Evolutionary conservation across 2,329 filamentous ascomycete species (phyloP).

Genomic region (Ophiosphaerella narmari): DNA sequence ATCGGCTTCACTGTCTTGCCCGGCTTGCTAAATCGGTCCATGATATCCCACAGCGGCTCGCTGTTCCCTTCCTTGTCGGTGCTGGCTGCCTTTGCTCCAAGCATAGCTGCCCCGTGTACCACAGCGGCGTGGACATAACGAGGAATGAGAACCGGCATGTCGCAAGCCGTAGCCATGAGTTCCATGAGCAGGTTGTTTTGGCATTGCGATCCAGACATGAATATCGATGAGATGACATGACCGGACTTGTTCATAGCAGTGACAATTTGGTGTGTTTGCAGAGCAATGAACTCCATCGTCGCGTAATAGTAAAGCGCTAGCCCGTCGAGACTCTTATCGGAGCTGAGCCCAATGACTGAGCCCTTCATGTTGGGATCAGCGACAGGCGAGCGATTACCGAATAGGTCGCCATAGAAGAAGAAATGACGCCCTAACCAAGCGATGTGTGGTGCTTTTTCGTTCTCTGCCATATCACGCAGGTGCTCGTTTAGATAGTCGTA

Average conservation of each 20-base stretch:
- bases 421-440: constrained; percentile 89
- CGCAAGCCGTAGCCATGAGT: constrained; percentile 86
- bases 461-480: constrained; percentile 74
- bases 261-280: constrained; percentile 95
- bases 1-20: constrained; percentile 81
- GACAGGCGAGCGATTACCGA: constrained; percentile 93
- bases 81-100: constrained; percentile 95
- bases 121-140: constrained; percentile 94
- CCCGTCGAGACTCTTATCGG: constrained; percentile 83
- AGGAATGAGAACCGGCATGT: constrained; percentile 91
- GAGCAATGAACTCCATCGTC: constrained; percentile 96
- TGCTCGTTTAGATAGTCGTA: constrained; percentile 95
- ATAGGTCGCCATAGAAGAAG: constrained; percentile 98
- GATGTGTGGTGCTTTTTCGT: constrained; percentile 72
- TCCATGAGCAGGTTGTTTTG: constrained; percentile 93
- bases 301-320: constrained; percentile 92
- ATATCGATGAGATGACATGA: constrained; percentile 87
- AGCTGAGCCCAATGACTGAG: constrained; percentile 81
- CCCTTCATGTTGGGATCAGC: constrained; percentile 94
- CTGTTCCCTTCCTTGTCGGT: constrained; percentile 76
- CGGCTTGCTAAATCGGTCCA: constrained; percentile 96
- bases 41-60: constrained; percentile 91
- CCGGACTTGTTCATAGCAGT: constrained; percentile 90
- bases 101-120: constrained; percentile 97
- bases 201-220: constrained; percentile 98